Evolutionary conservation across 75 land plant genomes (phyloP).

Genomic region (Gnetum montanum): DNA sequence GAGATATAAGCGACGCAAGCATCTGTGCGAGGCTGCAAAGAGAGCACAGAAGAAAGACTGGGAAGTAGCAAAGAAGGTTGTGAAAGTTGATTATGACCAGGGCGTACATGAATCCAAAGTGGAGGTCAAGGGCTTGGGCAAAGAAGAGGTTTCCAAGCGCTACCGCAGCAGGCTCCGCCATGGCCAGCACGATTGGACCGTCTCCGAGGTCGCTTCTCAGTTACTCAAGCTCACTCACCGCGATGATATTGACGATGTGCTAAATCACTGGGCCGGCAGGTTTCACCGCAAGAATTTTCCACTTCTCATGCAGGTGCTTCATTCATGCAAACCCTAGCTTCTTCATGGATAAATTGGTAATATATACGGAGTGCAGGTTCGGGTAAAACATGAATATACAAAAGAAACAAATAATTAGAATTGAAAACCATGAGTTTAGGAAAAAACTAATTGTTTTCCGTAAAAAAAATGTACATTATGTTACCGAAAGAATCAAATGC

Average conservation of each 20-base stretch:
- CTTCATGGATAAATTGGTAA: too few relatives aligned
- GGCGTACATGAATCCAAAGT: constrained; percentile 27
- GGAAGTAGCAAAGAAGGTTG: constrained; percentile 24
- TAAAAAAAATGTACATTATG: too few relatives aligned
- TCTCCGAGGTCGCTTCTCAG: constrained; percentile 53
- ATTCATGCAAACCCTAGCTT: too few relatives aligned
- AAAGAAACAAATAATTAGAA: too few relatives aligned
- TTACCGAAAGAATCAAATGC: too few relatives aligned
- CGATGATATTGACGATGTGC: constrained; percentile 69
- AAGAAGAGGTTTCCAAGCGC: constrained; percentile 35
- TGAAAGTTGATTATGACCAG: constrained; percentile 53
- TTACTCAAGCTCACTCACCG: constrained; percentile 41
- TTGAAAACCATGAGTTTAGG: too few relatives aligned
- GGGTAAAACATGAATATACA: too few relatives aligned
- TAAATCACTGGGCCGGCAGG: constrained; percentile 81
- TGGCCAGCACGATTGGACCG: constrained; percentile 62
- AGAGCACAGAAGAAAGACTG: constrained; percentile 9
- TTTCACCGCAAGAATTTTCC: constrained; percentile 85
- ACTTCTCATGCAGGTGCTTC: constrained; percentile 57
- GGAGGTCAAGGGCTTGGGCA: constrained; percentile 25
- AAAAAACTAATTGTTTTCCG: too few relatives aligned
- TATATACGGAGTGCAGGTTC: too few relatives aligned
- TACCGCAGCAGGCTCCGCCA: constrained; percentile 23
- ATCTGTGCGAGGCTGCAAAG: too few relatives aligned
- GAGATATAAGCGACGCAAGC: too few relatives aligned